Percentiles rank a stretch among this genome's conserved stretches.
phyloP scores from a whole-genome alignment of 257 asterid genomes.

The Solanum gracilifrons region DNA sequence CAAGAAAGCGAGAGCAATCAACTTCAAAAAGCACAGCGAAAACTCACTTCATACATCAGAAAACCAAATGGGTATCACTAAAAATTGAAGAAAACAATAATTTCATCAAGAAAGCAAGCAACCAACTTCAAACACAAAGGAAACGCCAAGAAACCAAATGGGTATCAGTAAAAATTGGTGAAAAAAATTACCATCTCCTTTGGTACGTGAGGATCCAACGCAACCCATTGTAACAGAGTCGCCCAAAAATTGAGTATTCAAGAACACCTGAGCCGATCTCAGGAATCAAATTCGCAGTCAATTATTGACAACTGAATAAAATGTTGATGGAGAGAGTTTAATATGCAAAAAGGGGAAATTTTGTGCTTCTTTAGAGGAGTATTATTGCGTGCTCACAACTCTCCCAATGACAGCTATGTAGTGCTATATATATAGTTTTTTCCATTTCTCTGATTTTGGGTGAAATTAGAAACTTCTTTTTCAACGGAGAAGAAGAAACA shows the following conservation, averaged over 20 bases:
- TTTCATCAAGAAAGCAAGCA: background rate
- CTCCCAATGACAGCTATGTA: background rate
- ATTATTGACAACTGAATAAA: background rate
- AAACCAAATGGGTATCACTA: background rate
- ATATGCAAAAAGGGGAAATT: background rate
- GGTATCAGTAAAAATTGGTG: background rate
- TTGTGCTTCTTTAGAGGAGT: background rate
- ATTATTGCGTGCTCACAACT: background rate
- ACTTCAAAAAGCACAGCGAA: background rate
- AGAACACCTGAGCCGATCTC: background rate
- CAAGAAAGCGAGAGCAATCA: background rate
- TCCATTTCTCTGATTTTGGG: background rate
- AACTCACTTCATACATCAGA: too few species aligned
- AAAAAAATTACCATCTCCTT: constrained; percentile 9
- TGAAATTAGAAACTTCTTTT: background rate
- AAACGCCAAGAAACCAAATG: background rate
- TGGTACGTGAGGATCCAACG: constrained; percentile 6
- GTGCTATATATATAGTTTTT: background rate
- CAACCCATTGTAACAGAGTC: background rate
- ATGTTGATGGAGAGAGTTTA: background rate
- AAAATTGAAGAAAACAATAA: too few species aligned
- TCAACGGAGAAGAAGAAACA: background rate
- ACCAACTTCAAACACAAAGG: background rate
- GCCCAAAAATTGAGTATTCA: background rate
- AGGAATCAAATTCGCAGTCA: background rate